Evolutionary conservation across 305 asterid species (phyloP), one percentile per base, ranked within the genome.

Genomic region (Solanum hybrid): DNA sequence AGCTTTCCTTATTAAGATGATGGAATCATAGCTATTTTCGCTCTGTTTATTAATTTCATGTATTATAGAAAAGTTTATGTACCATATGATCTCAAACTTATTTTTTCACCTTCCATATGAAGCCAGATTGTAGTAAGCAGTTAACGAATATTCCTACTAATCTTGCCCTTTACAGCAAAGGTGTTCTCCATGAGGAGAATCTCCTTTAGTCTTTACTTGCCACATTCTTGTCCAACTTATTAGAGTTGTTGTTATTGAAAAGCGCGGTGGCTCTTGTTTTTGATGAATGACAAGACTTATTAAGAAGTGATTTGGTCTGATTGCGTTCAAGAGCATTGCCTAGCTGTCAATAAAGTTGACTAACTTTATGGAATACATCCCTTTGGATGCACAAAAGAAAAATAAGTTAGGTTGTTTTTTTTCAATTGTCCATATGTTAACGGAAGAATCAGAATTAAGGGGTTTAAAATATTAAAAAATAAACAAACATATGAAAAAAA

Each of bases 1-100:
- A 32, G 98, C 99, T 90, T 97, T 97, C 89, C 98, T 96, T 78
- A 89, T 97, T 85, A 95, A 94, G 93, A 88, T 91, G 90, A 90
- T 95, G 94, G 95, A 95, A 88, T 91, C 90, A 17, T 91, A 93
- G 90, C 91, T 64, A 85, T 15, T 84, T 45, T 31, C 60, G 80
- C 85, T 77, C 66, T 32, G 35, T 88, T 31, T 56, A 87, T 78
- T 79, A 32, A 35, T 71, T 82, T 82, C 72, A 27, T 45, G 87
- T 45, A 82, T 15, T 11, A 2, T 71, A 51, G 10, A 29, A 45
- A 17, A 45, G 40, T 17, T 84, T 51, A 42, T 51, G 56, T 82
- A 42, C 31, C 7, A 15, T 81, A 1, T 66, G 17, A 82, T 42
- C 29, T 11, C 15, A 56, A 45, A 84, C 87, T 84, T 85, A 32